Base-by-base conservation (phyloP, 352 stramenopile genomes). In the Phytopythium delawarense region DNA sequence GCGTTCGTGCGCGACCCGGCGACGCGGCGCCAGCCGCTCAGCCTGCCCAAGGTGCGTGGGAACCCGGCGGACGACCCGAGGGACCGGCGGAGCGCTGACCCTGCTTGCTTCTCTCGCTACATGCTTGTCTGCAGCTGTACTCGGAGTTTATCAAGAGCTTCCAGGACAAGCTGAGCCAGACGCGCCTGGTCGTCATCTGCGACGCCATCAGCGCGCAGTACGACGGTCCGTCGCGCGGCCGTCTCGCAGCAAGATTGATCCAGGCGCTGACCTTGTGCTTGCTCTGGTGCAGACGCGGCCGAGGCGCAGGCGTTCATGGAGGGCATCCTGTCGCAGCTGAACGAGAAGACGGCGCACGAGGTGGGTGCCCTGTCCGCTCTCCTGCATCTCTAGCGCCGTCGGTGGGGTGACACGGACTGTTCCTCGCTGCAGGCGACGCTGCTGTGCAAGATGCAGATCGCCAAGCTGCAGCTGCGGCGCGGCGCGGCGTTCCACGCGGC, bases 161-260 rank as follows among this genome's bases (percentile, higher is more conserved):
- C 66, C 93, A 98, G 67, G 88, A 91, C 64, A 98, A 98, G 70
- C 74, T 99, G 28, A 99, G 99, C 84, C 89, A 97, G 70, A 94
- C 99, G 60, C 84, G 83, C 25, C 76, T 98, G 42, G 91, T 97
- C 16, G 72, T 82, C 52, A 98, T 99, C 63, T 96, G 94, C 48
- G 87, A 81, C n/a, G 75, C 92, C 53, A 96, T 98, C 60, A 93
- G 89, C 58, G 49, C 71, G 30, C 86, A 91, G 55, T 88, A 79
- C 46, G 69, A 74, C 46, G 78, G 78, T 89, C 1, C 34, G 52
- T 44, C 8, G 18, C 15, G 23, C 4, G 23, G 37, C 16, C 11
- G 11, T 2, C 12, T 42, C 16, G 16, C 11, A 42, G 37, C 37
- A 18, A 11, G 7, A 42, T 9, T 15, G 37, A 18, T 21, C 40